phyloP scores from a whole-genome alignment of 1,139 yeast genomes.

The Candida mesenterica region DNA sequence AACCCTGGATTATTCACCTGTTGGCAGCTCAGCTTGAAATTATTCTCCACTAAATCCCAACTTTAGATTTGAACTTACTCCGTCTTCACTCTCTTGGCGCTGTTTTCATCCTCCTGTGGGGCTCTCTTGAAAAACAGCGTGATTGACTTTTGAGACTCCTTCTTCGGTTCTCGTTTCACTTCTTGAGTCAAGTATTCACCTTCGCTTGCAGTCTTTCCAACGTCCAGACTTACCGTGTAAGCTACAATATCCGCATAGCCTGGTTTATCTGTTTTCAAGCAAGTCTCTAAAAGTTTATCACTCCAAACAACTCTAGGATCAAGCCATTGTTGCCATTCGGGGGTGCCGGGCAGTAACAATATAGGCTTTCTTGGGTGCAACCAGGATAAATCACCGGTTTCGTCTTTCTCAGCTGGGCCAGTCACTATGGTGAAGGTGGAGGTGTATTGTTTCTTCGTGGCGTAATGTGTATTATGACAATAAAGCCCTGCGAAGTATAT shows the following conservation, averaged over 20 bases:
- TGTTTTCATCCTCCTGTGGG: background rate
- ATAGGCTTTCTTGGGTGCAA: conserved; percentile 79
- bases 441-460: conserved; percentile 24
- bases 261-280: conserved; percentile 37
- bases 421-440: conserved; percentile 74
- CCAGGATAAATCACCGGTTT: conserved; percentile 53
- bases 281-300: conserved; percentile 31
- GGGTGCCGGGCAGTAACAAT: conserved; percentile 55
- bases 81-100: conserved; percentile 3
- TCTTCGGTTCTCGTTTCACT: conserved; percentile 13
- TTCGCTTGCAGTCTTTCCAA: conserved; percentile 52
- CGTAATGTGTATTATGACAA: conserved; percentile 42
- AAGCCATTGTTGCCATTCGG: conserved; percentile 64
- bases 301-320: conserved; percentile 45
- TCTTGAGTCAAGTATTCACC: conserved; percentile 16
- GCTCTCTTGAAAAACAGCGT: conserved; percentile 26
- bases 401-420: conserved; percentile 55
- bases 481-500: conserved; percentile 74
- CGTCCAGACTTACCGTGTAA: conserved; percentile 58
- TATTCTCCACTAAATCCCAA: too few relatives aligned
- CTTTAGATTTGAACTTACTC: background rate
- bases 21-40: too few relatives aligned
- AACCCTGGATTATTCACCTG: too few relatives aligned
- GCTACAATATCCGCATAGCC: conserved; percentile 47
- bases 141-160: conserved; percentile 23